A percentile compares a stretch with the other conserved stretches of the same genome.
These are phyloP conservation scores for Polygonum aviculare DNA, from an alignment of 148 eudicot species.

Conservation along the genomic window DNA sequence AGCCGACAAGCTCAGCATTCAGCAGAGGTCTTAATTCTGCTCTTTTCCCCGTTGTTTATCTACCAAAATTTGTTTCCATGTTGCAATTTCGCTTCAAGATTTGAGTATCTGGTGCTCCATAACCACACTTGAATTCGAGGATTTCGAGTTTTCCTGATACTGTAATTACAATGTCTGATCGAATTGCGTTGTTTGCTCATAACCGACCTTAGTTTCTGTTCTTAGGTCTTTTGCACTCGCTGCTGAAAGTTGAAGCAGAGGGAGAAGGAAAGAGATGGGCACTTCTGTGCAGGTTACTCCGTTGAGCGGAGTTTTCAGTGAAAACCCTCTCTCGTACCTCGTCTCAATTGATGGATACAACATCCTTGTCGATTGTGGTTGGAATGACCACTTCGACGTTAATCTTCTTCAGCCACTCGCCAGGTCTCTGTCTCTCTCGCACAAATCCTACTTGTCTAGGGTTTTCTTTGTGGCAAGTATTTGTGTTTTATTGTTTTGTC, in stretches of 20 bases:
- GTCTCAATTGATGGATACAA: conserved; percentile 91
- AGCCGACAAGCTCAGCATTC: neutral
- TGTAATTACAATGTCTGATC: neutral
- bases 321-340: conserved; percentile 80
- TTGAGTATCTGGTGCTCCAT: neutral
- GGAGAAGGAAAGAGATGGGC: conserved; percentile 44
- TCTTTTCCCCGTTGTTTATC: neutral
- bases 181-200: neutral
- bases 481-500: neutral
- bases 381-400: conserved; percentile 89
- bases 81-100: neutral
- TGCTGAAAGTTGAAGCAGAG: neutral
- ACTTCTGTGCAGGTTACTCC: conserved; percentile 94
- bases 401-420: conserved; percentile 81
- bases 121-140: neutral
- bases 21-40: neutral
- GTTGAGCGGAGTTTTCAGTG: conserved; percentile 79
- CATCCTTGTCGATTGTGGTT: conserved; percentile 84
- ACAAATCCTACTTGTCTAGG: neutral
- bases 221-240: neutral
- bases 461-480: neutral
- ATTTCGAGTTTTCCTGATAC: neutral
- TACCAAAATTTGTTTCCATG: neutral
- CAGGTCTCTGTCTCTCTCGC: conserved; percentile 31
- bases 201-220: neutral